Conservation (phyloP, 257 asterid species). For the Phtheirospermum japonicum region DNA sequence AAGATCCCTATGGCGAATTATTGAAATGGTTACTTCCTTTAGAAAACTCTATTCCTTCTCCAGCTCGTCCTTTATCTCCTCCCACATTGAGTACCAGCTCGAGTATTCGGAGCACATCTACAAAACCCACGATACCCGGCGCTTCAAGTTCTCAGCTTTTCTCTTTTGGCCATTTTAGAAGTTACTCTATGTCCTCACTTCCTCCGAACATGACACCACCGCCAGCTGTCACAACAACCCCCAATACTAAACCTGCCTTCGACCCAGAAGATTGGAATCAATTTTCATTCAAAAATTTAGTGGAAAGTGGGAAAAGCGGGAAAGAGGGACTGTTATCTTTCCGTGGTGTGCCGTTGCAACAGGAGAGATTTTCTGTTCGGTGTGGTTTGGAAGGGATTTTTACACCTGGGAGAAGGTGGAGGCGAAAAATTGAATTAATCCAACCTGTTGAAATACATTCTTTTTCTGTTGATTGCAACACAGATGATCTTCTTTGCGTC, state of each 20-base stretch:
- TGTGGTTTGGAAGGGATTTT: conserved; percentile 98
- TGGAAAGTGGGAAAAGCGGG: conserved; percentile 52
- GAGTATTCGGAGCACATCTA: conserved; percentile 66
- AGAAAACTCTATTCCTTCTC: conserved; percentile 77
- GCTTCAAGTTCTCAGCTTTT: conserved; percentile 87
- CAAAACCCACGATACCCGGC: conserved; percentile 54
- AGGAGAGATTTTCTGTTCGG: conserved; percentile 87
- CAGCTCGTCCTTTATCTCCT: conserved; percentile 66
- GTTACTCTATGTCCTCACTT: conserved; percentile 96
- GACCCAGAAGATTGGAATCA: conserved; percentile 80
- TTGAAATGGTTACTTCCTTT: conserved; percentile 94
- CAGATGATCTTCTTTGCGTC: conserved; percentile 92
- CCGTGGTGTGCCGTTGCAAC: conserved; percentile 90
- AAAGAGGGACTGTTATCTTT: conserved; percentile 76
- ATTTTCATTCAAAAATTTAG: conserved; percentile 62
- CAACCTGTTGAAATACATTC: conserved; percentile 86
- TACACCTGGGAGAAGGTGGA: conserved; percentile 95
- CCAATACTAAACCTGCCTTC: conserved; percentile 45
- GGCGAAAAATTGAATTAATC: conserved; percentile 86
- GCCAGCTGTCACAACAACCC: conserved; percentile 49
- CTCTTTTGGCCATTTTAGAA: conserved; percentile 86
- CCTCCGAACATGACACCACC: conserved; percentile 67
- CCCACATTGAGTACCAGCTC: conserved; percentile 64
- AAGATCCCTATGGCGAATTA: conserved; percentile 76
- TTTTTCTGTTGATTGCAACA: conserved; percentile 80